Percentiles rank a stretch among this genome's conserved stretches.
Evolutionary conservation across 2,329 filamentous ascomycete genomes (phyloP).

Genomic region (Scorias spongiosa): DNA sequence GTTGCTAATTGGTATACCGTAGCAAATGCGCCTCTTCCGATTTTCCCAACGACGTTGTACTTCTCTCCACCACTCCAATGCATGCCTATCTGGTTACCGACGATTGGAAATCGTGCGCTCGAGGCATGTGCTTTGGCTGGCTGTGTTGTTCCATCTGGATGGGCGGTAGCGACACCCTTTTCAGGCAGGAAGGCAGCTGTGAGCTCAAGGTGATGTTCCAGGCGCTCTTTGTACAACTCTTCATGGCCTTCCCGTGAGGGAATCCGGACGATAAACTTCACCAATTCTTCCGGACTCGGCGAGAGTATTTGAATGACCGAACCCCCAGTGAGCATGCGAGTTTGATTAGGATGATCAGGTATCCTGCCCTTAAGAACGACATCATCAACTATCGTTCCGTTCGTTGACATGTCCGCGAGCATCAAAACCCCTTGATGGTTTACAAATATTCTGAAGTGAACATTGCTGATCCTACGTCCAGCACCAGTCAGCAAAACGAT

Average conservation of each 20-base stretch:
- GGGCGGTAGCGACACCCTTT: background rate
- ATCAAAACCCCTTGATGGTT: slow-evolving; percentile 78
- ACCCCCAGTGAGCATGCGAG: slow-evolving; percentile 55
- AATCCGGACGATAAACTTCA: slow-evolving; percentile 75
- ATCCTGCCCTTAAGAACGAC: slow-evolving; percentile 44
- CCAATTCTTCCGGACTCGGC: slow-evolving; percentile 40
- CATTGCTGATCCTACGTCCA: slow-evolving; percentile 67
- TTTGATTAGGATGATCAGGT: slow-evolving; percentile 26
- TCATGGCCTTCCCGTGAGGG: slow-evolving; percentile 55
- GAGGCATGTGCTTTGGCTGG: background rate
- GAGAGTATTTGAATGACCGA: slow-evolving; percentile 56
- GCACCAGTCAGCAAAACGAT: slow-evolving; percentile 51
- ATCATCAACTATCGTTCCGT: slow-evolving; percentile 77
- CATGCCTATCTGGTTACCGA: slow-evolving; percentile 45
- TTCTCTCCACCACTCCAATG: slow-evolving; percentile 63
- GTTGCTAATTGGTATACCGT: slow-evolving; percentile 82
- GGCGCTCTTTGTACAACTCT: slow-evolving; percentile 41
- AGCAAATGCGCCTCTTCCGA: slow-evolving; percentile 91
- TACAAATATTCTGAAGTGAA: slow-evolving; percentile 89
- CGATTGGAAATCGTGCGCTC: slow-evolving; percentile 1
- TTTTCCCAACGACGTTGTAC: slow-evolving; percentile 68
- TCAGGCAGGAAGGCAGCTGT: slow-evolving; percentile 10
- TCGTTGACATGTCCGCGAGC: slow-evolving; percentile 90
- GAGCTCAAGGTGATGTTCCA: slow-evolving; percentile 32
- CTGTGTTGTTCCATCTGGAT: background rate